phyloP scores from a whole-genome alignment of 306 rosid species.

The Vigna radiata region DNA sequence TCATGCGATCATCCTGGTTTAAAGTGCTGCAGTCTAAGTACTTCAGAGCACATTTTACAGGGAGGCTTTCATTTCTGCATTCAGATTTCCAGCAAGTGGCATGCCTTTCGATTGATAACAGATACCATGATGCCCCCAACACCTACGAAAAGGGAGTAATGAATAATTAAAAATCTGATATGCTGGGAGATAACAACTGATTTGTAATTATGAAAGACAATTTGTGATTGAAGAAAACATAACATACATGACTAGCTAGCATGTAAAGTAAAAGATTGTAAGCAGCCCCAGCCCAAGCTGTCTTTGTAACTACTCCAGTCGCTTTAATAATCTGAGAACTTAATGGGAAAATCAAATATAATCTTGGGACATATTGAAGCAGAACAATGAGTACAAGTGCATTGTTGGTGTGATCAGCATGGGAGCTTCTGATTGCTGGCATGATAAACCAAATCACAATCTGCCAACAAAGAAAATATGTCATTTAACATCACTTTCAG shows the following conservation, averaged over 20 bases:
- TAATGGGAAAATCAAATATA: constrained; percentile 84
- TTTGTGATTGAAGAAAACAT: constrained; percentile 22
- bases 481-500: constrained; percentile 36
- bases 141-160: constrained; percentile 54
- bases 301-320: constrained; percentile 85
- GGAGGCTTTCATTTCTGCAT: constrained; percentile 67
- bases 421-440: constrained; percentile 83
- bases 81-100: constrained; percentile 81
- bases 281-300: constrained; percentile 99
- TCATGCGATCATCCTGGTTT: constrained; percentile 48
- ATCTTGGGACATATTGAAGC: constrained; percentile 83
- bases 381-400: constrained; percentile 81
- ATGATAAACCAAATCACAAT: constrained; percentile 87
- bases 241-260: constrained; percentile 93
- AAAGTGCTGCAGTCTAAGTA: constrained; percentile 75
- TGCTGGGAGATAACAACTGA: neutral
- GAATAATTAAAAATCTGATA: constrained; percentile 23
- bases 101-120: constrained; percentile 80
- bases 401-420: constrained; percentile 76
- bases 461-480: constrained; percentile 55
- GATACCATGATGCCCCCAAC: constrained; percentile 91
- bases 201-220: constrained; percentile 5
- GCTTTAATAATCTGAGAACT: constrained; percentile 91
- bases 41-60: constrained; percentile 56
- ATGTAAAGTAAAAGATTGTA: constrained; percentile 88